These are phyloP conservation scores for Coemansia sp. DNA, from an alignment of 192 early-diverging fungal genomes.

Conservation along the genomic window DNA sequence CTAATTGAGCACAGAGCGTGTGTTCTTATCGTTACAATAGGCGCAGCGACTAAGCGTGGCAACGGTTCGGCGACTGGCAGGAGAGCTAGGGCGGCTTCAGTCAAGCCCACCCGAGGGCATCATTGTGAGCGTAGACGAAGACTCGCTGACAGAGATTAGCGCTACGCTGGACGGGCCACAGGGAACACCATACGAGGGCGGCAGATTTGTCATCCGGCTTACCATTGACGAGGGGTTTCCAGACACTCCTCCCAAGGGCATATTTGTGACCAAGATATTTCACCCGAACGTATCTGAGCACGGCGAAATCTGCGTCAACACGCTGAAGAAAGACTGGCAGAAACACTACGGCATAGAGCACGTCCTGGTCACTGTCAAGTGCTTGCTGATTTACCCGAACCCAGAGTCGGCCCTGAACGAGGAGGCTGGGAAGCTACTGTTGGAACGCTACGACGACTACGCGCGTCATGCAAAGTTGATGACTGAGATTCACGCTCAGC, in stretches of 20 bases:
- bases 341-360: slow-evolving; percentile 76
- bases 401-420: slow-evolving; percentile 95
- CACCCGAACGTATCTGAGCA: slow-evolving; percentile 88
- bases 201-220: slow-evolving; percentile 72
- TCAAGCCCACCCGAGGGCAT: slow-evolving; percentile 81
- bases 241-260: slow-evolving; percentile 78
- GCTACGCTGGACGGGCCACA: slow-evolving; percentile 82
- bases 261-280: slow-evolving; percentile 92
- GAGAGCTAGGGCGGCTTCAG: slow-evolving; percentile 58
- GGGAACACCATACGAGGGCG: slow-evolving; percentile 84
- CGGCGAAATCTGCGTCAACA: slow-evolving; percentile 95
- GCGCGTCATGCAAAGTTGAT: slow-evolving; percentile 73
- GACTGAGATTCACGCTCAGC: slow-evolving; percentile 75
- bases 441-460: slow-evolving; percentile 85
- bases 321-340: slow-evolving; percentile 97
- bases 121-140: slow-evolving; percentile 65
- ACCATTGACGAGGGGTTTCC: slow-evolving; percentile 74
- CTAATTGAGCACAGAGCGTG: background rate
- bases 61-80: slow-evolving; percentile 54
- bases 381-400: slow-evolving; percentile 91
- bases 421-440: slow-evolving; percentile 84
- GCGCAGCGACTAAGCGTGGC: slow-evolving; percentile 27
- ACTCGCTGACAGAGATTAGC: slow-evolving; percentile 74
- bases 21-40: slow-evolving; percentile 2
- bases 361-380: slow-evolving; percentile 90